Conservation (phyloP, 805 yeast genomes). For the Saccharomycopsis schoenii region DNA sequence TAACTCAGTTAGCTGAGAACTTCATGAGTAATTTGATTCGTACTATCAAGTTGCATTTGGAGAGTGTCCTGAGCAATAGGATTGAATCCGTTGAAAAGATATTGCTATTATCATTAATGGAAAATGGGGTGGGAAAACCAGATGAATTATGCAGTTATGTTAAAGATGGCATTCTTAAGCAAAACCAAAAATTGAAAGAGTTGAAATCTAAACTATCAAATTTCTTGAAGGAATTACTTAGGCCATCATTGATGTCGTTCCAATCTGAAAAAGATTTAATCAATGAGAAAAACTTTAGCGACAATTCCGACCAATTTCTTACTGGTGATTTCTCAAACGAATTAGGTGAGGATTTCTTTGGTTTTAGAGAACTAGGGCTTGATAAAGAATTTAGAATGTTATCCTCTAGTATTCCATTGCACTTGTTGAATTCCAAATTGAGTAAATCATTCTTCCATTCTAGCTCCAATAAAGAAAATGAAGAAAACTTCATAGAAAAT, state of each 20-base stretch:
- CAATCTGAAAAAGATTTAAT: slow-evolving; percentile 41
- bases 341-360: slow-evolving; percentile 95
- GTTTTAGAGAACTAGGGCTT: slow-evolving; percentile 86
- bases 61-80: slow-evolving; percentile 37
- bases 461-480: slow-evolving; percentile 32
- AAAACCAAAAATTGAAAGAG: slow-evolving; percentile 58
- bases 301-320: slow-evolving; percentile 86
- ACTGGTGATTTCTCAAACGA: slow-evolving; percentile 93
- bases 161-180: slow-evolving; percentile 61
- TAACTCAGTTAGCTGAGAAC: slow-evolving; percentile 77
- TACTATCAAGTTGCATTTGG: slow-evolving; percentile 62
- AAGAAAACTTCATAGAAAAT: slow-evolving; percentile 53
- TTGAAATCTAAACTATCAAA: slow-evolving; percentile 54
- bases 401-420: slow-evolving; percentile 81
- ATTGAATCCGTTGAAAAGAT: slow-evolving; percentile 33
- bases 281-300: slow-evolving; percentile 71
- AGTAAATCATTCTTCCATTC: slow-evolving; percentile 43
- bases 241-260: slow-evolving; percentile 48
- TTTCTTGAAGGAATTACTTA: slow-evolving; percentile 67
- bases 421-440: slow-evolving; percentile 68
- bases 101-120: slow-evolving; percentile 55
- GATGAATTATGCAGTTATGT: slow-evolving; percentile 67
- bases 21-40: slow-evolving; percentile 67
- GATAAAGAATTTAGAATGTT: slow-evolving; percentile 85
- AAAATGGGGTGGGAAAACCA: slow-evolving; percentile 77